Evolutionary conservation across 2,329 filamentous ascomycete genomes (phyloP).

Genomic region (Neurospora crassa): DNA sequence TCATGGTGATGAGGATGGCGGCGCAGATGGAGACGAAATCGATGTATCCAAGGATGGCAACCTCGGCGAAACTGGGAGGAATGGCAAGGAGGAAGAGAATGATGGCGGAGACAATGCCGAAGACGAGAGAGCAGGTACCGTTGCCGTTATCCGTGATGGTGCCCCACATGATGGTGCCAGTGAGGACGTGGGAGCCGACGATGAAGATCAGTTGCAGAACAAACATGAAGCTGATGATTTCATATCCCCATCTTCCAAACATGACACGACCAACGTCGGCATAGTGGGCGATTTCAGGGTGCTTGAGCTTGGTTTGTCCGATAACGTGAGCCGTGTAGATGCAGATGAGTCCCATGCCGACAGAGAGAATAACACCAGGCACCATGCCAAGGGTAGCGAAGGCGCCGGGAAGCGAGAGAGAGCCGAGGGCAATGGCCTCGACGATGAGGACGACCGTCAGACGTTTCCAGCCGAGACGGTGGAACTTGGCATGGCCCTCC

Average conservation of each 20-base stretch:
- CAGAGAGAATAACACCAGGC: constrained; percentile 26
- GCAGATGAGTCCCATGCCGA: constrained; percentile 28
- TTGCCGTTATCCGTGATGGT: constrained; percentile 50
- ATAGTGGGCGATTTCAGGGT: constrained; percentile 53
- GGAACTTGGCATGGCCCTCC: constrained; percentile 34
- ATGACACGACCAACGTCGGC: constrained; percentile 58
- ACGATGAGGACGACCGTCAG: constrained; percentile 46
- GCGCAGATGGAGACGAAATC: constrained; percentile 53
- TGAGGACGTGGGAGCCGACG: constrained; percentile 62
- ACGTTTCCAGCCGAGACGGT: constrained; percentile 47
- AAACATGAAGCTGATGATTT: constrained; percentile 53
- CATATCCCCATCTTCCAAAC: constrained; percentile 48
- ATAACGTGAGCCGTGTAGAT: constrained; percentile 32
- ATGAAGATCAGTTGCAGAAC: constrained; percentile 58
- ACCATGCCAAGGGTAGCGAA: constrained; percentile 46
- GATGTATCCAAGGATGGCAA: constrained; percentile 40
- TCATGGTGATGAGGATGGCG: constrained; percentile 58
- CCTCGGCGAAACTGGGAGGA: constrained; percentile 38
- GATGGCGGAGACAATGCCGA: constrained; percentile 35
- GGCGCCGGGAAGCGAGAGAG: constrained; percentile 39
- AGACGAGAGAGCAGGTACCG: constrained; percentile 35
- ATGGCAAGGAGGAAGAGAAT: constrained; percentile 36
- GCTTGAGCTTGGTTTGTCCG: constrained; percentile 36
- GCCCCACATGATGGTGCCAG: constrained; percentile 60
- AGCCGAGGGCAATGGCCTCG: constrained; percentile 46